Conservation (phyloP, 371 early-diverging fungal genomes). For the Zancudomyces culisetae region DNA sequence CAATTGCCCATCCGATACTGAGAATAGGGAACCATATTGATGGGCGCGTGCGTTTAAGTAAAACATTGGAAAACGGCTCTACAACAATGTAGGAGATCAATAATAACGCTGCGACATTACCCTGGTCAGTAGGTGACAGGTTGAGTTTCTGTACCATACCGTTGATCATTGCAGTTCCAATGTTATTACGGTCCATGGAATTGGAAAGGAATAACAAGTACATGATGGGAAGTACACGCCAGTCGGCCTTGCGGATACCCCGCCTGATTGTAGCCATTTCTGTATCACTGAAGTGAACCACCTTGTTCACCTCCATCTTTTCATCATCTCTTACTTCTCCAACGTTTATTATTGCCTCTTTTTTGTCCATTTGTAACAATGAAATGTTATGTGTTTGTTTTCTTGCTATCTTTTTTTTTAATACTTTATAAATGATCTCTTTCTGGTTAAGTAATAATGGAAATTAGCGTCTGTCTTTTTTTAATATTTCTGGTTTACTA, state of each 20-base stretch:
- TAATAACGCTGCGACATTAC: background rate
- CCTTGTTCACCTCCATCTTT: too few species aligned
- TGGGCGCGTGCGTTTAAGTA: conserved; percentile 39
- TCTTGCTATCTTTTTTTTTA: too few species aligned
- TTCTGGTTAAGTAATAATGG: too few species aligned
- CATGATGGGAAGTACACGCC: conserved; percentile 12
- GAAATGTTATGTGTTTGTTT: too few species aligned
- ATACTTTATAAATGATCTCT: too few species aligned
- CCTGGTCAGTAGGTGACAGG: conserved; percentile 3
- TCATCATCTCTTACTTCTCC: too few species aligned
- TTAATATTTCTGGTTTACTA: too few species aligned
- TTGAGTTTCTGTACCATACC: conserved; percentile 20
- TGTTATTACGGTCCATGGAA: conserved; percentile 19
- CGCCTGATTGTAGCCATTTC: too few species aligned
- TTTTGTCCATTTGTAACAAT: too few species aligned
- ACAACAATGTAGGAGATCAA: conserved; percentile 28
- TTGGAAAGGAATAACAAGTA: conserved; percentile 15
- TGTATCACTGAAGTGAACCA: too few species aligned
- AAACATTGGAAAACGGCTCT: conserved; percentile 40
- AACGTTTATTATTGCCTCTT: too few species aligned
- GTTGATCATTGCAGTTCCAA: conserved; percentile 28
- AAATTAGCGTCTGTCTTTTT: too few species aligned
- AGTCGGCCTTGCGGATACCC: conserved; percentile 14
- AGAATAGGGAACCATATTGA: conserved; percentile 51
- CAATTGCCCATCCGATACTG: conserved; percentile 37